Conservation (phyloP, 345 rosid species). For the Salix exigua region DNA sequence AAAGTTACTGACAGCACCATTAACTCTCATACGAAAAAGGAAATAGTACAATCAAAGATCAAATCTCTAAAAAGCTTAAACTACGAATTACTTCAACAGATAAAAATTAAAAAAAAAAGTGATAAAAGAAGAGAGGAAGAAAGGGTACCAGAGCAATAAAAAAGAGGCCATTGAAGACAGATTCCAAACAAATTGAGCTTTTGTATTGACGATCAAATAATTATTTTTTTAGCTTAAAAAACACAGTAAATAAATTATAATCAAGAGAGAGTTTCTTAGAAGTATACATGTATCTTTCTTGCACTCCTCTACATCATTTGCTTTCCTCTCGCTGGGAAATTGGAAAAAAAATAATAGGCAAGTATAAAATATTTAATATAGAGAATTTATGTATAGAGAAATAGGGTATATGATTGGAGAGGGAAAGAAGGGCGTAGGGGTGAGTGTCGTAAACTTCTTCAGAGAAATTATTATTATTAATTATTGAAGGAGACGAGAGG, state of each 20-base stretch:
- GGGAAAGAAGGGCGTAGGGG: background rate
- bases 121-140: background rate
- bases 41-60: background rate
- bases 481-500: no score
- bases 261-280: constrained; percentile 56
- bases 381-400: background rate
- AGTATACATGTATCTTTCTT: constrained; percentile 70
- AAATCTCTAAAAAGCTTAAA: background rate
- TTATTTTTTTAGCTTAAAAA: background rate
- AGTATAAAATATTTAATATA: background rate
- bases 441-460: background rate
- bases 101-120: background rate
- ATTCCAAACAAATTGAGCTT: background rate
- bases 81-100: background rate
- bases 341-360: constrained; percentile 15
- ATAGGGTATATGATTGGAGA: constrained; percentile 24
- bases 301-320: constrained; percentile 72
- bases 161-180: background rate
- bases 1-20: background rate
- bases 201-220: background rate
- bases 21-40: background rate
- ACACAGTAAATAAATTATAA: background rate
- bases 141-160: background rate
- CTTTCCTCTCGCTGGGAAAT: constrained; percentile 69
- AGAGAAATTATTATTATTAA: background rate